Percentiles rank a stretch among this genome's conserved stretches.
These are phyloP conservation scores for Hygrocybe punicea DNA, from an alignment of 768 basidiomycete species.

Conservation along the genomic window DNA sequence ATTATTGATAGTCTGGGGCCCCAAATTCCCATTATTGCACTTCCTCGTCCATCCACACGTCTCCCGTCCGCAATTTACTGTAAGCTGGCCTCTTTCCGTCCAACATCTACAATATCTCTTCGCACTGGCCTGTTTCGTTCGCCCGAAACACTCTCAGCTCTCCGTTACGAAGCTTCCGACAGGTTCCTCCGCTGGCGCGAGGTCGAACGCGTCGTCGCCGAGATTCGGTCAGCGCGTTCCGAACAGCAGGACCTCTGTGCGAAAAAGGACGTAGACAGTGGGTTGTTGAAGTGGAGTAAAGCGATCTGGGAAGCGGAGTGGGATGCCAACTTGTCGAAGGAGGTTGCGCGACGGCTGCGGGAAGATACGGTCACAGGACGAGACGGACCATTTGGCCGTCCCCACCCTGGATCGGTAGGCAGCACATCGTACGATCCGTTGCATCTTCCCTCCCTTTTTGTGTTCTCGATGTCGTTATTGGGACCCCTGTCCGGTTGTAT, in stretches of 20 bases:
- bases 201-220: constrained; percentile 54
- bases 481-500: constrained; percentile 40
- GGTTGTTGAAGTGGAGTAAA: constrained; percentile 50
- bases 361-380: constrained; percentile 33
- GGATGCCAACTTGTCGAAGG: constrained; percentile 61
- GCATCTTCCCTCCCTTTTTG: constrained; percentile 59
- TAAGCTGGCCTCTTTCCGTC: constrained; percentile 55
- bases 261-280: background rate
- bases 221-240: constrained; percentile 34
- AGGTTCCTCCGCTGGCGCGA: constrained; percentile 73
- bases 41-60: constrained; percentile 42
- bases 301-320: constrained; percentile 63
- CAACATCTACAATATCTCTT: constrained; percentile 48
- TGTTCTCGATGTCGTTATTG: constrained; percentile 60
- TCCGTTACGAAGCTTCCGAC: constrained; percentile 64
- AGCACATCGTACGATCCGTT: constrained; percentile 52
- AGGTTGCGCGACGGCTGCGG: constrained; percentile 52
- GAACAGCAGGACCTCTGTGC: constrained; percentile 9
- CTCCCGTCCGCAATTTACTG: constrained; percentile 29
- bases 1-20: constrained; percentile 49
- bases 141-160: constrained; percentile 53
- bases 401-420: background rate
- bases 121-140: constrained; percentile 61
- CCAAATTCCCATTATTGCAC: constrained; percentile 56
- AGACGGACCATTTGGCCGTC: background rate